Conservation (phyloP, 2,329 filamentous ascomycete species). For the Pochonia chlamydosporia region DNA sequence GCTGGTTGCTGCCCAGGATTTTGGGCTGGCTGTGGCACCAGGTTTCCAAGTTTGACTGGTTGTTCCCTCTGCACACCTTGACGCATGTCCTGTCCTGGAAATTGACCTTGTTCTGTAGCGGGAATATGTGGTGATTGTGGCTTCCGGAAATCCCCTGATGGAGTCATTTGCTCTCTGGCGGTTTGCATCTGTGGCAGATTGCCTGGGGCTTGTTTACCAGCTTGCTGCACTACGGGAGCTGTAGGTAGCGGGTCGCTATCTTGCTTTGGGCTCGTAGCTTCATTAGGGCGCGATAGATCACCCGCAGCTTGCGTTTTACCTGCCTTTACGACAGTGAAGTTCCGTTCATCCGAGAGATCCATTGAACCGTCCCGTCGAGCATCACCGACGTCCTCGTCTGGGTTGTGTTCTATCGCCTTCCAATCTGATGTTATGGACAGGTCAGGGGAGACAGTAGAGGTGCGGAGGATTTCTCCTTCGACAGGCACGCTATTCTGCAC, state of each 20-base stretch:
- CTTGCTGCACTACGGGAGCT: neutral
- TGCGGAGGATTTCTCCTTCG: slow-evolving; percentile 2
- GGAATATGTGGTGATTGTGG: neutral
- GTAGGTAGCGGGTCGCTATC: neutral
- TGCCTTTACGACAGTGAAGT: slow-evolving; percentile 7
- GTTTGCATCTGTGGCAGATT: neutral
- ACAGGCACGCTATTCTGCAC: neutral
- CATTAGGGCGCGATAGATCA: neutral
- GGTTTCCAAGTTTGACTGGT: too few relatives aligned
- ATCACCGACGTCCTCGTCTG: neutral
- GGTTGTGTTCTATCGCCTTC: neutral
- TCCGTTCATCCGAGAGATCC: neutral
- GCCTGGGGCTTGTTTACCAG: neutral
- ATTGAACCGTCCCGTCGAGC: neutral
- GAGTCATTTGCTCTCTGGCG: neutral
- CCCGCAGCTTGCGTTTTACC: neutral
- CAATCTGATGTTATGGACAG: slow-evolving; percentile 6
- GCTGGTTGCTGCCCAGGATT: neutral
- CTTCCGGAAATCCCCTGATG: neutral
- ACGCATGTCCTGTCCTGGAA: neutral
- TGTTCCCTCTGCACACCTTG: too few relatives aligned
- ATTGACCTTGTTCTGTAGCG: neutral
- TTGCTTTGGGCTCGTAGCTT: neutral
- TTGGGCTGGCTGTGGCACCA: neutral
- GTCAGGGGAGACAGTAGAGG: slow-evolving; percentile 9